Base-by-base conservation (phyloP, 805 yeast species). In the Brettanomyces sp. region DNA sequence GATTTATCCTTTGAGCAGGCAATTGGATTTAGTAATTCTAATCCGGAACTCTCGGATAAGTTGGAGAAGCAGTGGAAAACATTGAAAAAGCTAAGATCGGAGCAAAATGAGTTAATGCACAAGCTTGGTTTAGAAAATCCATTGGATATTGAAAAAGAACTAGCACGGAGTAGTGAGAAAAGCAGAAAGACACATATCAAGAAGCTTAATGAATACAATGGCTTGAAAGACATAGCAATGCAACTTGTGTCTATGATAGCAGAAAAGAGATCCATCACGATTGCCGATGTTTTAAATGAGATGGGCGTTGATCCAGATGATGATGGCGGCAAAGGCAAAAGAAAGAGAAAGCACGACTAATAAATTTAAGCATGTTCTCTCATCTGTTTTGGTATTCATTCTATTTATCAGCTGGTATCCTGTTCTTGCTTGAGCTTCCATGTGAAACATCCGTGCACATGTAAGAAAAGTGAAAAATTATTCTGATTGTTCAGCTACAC, bases 161-260 rank as follows among this genome's bases (percentile, higher is more conserved):
- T 51, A 8, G 46, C 45, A 8, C 45, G 56, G n/a, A 59, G 61
- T 24, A 72, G 69, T 37, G 32, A 7, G 11, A 60, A 56, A 1
- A 64, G 80, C 1, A 72, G 75, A n/a, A 66, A 68, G 38, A 55
- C 58, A 25, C 87, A 83, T 51, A 77, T 82, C 23, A 56, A 59
- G 25, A 67, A 69, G 44, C 60, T 82, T 36, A 77, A 78, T 49
- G 62, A 66, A 45, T 83, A 82, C 59, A 79, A 82, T 54, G 86
- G 80, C 49, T 60, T 83, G 23, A 73, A 76, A 53, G 89, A 82
- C 55, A 68, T 72, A 2, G 85, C 86, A 0, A 55, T 80, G 45
- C 70, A 74, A 5, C 57, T 83, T 49, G 72, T 79, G 9, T 73
- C 75, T 37, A 59, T 79, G 66, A 78, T 82, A 32, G 83, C 86